A percentile compares a stretch with the other conserved stretches of the same genome.
These are phyloP conservation scores for Eimeria praecox DNA, from an alignment of 169 alveolate genomes.

Conservation along the genomic window DNA sequence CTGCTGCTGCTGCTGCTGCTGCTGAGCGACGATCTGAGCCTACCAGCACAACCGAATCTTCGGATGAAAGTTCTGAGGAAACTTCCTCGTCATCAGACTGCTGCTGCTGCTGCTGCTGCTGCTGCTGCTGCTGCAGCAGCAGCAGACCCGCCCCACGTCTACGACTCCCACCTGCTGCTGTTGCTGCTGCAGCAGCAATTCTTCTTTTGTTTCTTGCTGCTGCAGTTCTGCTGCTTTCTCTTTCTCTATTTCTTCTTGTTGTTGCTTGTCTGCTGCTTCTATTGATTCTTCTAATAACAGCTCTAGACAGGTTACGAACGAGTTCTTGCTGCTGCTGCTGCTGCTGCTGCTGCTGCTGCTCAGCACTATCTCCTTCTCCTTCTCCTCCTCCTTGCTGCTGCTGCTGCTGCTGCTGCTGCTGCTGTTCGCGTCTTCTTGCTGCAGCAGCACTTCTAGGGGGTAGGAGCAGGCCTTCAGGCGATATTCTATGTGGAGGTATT, in stretches of 20 bases:
- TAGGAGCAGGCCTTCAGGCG: not conserved
- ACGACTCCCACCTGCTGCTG: not conserved
- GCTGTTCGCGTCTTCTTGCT: not conserved
- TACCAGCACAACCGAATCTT: not conserved
- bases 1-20: not conserved
- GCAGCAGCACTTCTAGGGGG: slow-evolving; percentile 6
- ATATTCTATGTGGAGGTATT: not conserved
- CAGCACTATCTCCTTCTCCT: not conserved
- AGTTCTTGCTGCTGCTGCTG: not conserved
- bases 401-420: not conserved
- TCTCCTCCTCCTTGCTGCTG: too few species aligned
- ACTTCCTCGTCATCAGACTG: not conserved
- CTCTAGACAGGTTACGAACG: not conserved
- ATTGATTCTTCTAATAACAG: not conserved
- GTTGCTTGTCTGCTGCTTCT: not conserved
- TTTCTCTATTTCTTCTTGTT: not conserved
- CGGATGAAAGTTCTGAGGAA: not conserved
- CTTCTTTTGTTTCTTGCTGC: not conserved
- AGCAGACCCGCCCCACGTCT: not conserved
- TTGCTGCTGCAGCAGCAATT: not conserved
- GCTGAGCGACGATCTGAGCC: not conserved
- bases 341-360: not conserved
- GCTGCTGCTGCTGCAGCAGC: not conserved
- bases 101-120: slow-evolving; percentile 20
- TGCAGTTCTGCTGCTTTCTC: not conserved